Base-by-base conservation (phyloP, 2,329 filamentous ascomycete genomes). In the Ophiosphaerella korrae region DNA sequence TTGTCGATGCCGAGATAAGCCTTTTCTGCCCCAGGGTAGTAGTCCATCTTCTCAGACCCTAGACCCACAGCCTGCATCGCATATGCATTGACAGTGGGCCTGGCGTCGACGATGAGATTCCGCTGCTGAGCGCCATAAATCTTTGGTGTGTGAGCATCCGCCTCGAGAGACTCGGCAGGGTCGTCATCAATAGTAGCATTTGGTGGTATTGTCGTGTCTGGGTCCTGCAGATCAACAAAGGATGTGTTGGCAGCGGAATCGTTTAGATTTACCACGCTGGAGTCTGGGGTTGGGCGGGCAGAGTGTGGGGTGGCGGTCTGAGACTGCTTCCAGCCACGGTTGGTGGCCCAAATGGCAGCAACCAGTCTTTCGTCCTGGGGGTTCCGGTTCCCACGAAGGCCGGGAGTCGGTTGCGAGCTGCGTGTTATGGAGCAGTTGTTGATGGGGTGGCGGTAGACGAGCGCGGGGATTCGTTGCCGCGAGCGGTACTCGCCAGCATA, bases 361-460 rank as follows among this genome's bases (percentile, higher is more conserved):
- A 99, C 87, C 4, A 99, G 84, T 64, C 92, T 91, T 75, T 99
- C 94, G 68, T 99, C 94, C 72, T 99, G 94, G 29, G 96, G 90
- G 66, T 92, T 97, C 37, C 93, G 86, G 67, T 96, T 94, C 55
- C 89, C 86, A 42, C 89, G 85, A 21, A 97, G 84, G 12, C 94
- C 94, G 1, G 93, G 89, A 50, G 93, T 80, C 0, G 94, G 94
- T 71, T 99, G 94, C 3, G 93, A 96, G 68, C 92, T 96, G 69
- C 94, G 84, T 2, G 93, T 97, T 58, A 99, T 96, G 21, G 92
- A 94, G 74, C 94, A 97, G 71, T 96, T 96, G 72, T 97, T 99
- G 64, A 97, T 82, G 0, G 91, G 90, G 73, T 99, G 94, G n/a
- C 97, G 84, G 73, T 99, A 99, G 18, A 92, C 92, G 34, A 99